Evolutionary conservation across 306 rosid genomes (phyloP).

Genomic region (Arachis stenosperma): DNA sequence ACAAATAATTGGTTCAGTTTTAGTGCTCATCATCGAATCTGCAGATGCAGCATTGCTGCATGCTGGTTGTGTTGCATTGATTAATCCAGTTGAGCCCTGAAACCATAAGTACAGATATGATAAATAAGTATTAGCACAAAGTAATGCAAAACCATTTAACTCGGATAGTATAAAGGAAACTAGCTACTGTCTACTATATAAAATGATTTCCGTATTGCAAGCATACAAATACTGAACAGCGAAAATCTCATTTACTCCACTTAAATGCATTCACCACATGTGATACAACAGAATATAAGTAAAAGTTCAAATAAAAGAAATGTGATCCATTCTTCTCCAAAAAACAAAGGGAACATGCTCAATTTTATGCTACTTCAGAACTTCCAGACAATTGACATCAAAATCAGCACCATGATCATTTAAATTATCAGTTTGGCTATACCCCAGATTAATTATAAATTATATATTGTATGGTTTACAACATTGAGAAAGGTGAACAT

Average conservation of each 20-base stretch:
- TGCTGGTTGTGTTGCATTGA: slow-evolving; percentile 59
- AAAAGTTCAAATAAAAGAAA: slow-evolving; percentile 19
- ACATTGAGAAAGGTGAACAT: background rate
- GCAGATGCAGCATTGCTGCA: slow-evolving; percentile 82
- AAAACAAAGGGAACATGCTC: background rate
- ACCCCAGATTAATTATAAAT: too few relatives aligned
- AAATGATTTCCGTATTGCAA: slow-evolving; percentile 15
- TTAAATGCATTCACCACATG: slow-evolving; percentile 5
- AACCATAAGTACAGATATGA: slow-evolving; percentile 34
- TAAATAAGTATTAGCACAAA: slow-evolving; percentile 18
- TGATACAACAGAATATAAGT: background rate
- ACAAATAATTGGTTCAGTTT: slow-evolving; percentile 79
- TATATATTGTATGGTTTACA: background rate
- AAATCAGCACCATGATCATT: background rate
- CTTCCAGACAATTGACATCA: slow-evolving; percentile 4
- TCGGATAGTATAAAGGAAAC: slow-evolving; percentile 15
- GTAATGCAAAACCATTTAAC: slow-evolving; percentile 19
- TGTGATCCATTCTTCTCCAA: background rate
- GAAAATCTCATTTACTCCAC: slow-evolving; percentile 17
- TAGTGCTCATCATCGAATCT: slow-evolving; percentile 74
- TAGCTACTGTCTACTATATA: slow-evolving; percentile 16
- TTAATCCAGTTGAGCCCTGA: slow-evolving; percentile 66
- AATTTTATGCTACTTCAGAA: background rate
- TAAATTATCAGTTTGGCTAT: background rate
- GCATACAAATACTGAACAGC: slow-evolving; percentile 12